A percentile compares a stretch with the other conserved stretches of the same genome.
phyloP scores from a whole-genome alignment of 2,329 filamentous ascomycete species.

The Talaromyces sp. region DNA sequence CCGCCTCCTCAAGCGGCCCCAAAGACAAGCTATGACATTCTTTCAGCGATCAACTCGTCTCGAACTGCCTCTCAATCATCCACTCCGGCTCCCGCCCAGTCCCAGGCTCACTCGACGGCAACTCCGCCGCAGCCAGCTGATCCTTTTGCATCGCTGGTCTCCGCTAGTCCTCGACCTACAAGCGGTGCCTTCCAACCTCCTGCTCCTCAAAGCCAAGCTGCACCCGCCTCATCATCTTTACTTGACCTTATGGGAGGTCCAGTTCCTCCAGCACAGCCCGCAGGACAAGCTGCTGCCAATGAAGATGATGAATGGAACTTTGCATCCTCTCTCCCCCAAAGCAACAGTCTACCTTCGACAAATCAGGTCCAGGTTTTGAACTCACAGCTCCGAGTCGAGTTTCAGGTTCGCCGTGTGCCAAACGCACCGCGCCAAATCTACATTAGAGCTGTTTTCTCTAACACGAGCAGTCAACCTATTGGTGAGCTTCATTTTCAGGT shows the following conservation, averaged over 20 bases:
- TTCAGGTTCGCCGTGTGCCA: conserved; percentile 66
- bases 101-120: conserved; percentile 33
- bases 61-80: conserved; percentile 52
- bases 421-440: conserved; percentile 61
- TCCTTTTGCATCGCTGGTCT: conserved; percentile 63
- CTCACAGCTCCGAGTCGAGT: conserved; percentile 70
- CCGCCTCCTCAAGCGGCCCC: conserved; percentile 44
- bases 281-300: conserved; percentile 33
- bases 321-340: conserved; percentile 76
- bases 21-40: conserved; percentile 60
- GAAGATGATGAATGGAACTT: conserved; percentile 96
- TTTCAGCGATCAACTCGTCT: conserved; percentile 54
- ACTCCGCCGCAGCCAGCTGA: conserved; percentile 51
- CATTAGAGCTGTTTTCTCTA: conserved; percentile 81
- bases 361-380: conserved; percentile 70
- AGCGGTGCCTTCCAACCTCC: conserved; percentile 40
- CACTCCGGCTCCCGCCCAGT: conserved; percentile 51
- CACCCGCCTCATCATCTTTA: conserved; percentile 32
- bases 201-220: conserved; percentile 22
- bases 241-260: conserved; percentile 35
- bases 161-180: conserved; percentile 53
- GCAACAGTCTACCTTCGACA: conserved; percentile 56
- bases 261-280: conserved; percentile 26
- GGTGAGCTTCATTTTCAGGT: conserved; percentile 85
- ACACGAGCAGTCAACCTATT: conserved; percentile 71